Conservation (phyloP, 768 basidiomycete species). For the Lentinula boryana region DNA sequence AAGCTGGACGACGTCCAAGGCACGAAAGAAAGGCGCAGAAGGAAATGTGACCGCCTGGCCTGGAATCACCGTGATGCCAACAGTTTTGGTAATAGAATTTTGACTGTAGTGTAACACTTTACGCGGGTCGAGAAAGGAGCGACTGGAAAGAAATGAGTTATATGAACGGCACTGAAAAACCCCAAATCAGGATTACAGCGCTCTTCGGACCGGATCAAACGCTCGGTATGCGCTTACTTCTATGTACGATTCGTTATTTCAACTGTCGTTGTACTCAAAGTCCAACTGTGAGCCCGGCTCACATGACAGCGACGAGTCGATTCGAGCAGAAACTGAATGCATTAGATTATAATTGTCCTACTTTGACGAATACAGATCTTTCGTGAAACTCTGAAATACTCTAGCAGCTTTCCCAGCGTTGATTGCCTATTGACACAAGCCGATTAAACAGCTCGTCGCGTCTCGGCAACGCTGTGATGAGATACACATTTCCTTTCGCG, state of each 20-base stretch:
- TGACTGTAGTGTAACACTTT: not conserved
- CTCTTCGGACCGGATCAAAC: not conserved
- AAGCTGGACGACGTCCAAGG: not conserved
- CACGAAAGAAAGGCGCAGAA: not conserved
- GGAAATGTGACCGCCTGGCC: not conserved
- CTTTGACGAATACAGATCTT: no score
- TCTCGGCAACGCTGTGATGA: constrained; percentile 19
- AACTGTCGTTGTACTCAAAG: no score
- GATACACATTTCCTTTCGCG: constrained; percentile 8
- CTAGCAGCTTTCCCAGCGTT: constrained; percentile 12
- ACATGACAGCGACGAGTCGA: no score
- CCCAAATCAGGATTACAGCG: not conserved
- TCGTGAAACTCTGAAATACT: not conserved
- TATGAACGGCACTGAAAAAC: not conserved
- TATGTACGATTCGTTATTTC: no score
- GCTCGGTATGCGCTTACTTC: not conserved
- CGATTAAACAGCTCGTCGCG: constrained; percentile 14
- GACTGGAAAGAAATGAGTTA: not conserved
- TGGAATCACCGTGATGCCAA: not conserved
- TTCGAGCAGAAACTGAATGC: no score
- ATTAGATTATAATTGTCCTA: no score
- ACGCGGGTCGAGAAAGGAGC: not conserved
- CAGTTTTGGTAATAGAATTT: not conserved
- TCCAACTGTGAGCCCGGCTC: no score
- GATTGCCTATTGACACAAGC: constrained; percentile 11